Base-by-base conservation (phyloP, 352 stramenopile species). In the Poterioochromonas sp. region DNA sequence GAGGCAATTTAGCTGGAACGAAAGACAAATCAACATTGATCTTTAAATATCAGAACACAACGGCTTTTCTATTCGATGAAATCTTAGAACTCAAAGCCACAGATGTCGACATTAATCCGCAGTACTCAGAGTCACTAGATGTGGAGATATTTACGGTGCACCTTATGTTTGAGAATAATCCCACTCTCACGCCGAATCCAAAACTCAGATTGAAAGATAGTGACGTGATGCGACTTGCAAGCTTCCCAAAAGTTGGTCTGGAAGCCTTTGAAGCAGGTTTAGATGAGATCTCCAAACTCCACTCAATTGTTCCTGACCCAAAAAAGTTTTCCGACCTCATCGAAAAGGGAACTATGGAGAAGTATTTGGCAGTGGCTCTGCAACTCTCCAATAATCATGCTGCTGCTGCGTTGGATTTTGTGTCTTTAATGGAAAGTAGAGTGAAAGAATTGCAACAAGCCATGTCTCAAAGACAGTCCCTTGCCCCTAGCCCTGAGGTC, bases 51-150 rank as follows among this genome's bases (percentile, higher is more conserved):
- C 65, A 74, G 29, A 74, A 74, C 65, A 74, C 37, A 8, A 74
- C 65, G 32, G 65, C 82, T 0, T 90, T 89, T 80, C 63, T 91
- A 29, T 8, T 71, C 18, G 32, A 85, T 80, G 41, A 69, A 79
- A 44, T 85, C 84, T 15, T 80, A 35, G 86, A 90, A 44, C 39
- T 83, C 2, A 18, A 37, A 26, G 60, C 77, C 58, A 64, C 69
- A 12, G 68, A 81, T 20, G 76, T 91, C 29, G 87, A 92, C 83
- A 86, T 92, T 78, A 89, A 87, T 83, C 81, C 82, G 49, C 73
- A 85, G 32, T 90, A 91, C 78, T 80, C 79, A 0, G 79, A 82
- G 34, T 82, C 70, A 39, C 84, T 91, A 71, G 85, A 90, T 54
- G 77, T 84, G 3, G 84, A 88, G 20, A 86, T 89, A 43, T 90